Evolutionary conservation across 306 rosid genomes (phyloP), one percentile per base, ranked within the genome.

Genomic region (Lotus japonicus): DNA sequence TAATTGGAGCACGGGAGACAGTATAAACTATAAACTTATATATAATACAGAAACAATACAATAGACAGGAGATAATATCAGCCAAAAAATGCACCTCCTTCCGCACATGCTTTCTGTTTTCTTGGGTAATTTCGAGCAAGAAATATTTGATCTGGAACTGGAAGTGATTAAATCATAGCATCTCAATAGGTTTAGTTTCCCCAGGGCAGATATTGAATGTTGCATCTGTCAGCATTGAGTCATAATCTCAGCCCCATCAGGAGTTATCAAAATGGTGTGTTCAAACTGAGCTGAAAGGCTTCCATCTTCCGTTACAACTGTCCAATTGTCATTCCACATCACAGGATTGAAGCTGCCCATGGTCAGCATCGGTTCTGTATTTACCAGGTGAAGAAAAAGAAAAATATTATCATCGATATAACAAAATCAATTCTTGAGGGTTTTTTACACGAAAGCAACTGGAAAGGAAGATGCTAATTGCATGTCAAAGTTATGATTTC

Each of bases 261-360:
- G 17, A 39, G 97, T 90, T 36, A 94, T 84, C 58, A 94, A 78
- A 72, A 94, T 81, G 57, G 97, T 94, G 82, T 94, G 97, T 74
- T 94, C 99, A 73, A 86, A 94, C 81, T 94, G 99, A 14, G 97
- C 97, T 12, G 99, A 90, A 55, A 94, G 80, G 68, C 96, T 90
- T 73, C 92, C 95, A 66, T 90, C 97, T 79, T 84, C 86, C 0
- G 99, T 90, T 9, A 90, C 97, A 4, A 90, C 85, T 2, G 99
- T 94, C 99, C 99, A 94, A 67, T 90, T 77, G 65, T 94, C 95
- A 21, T 94, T 81, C 99, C 99, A 94, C 81, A 86, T 82, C 51
- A 94, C 77, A 16, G 96, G 96, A 66, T 90, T 76, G 74, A 72
- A 55, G 92, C 97, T 86, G 55, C 97, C 99, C 4, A 90, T 64